These are phyloP conservation scores for Calamus simplicifolius DNA, from an alignment of 176 grass and related monocot species.

Conservation along the genomic window DNA sequence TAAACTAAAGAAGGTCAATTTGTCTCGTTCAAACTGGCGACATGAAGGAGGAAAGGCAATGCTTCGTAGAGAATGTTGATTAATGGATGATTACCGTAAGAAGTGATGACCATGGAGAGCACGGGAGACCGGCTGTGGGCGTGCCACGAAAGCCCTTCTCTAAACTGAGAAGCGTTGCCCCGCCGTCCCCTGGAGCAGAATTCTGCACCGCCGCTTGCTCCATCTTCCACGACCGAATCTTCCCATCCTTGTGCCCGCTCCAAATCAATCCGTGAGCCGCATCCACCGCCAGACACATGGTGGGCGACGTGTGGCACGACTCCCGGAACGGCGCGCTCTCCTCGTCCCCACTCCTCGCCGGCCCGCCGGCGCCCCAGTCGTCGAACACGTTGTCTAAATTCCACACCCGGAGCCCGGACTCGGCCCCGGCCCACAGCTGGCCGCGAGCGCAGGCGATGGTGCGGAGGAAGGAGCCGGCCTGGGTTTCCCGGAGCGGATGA, in stretches of 20 bases:
- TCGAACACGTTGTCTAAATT: slow-evolving; percentile 45
- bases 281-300: slow-evolving; percentile 42
- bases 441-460: slow-evolving; percentile 19
- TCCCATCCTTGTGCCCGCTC: slow-evolving; percentile 64
- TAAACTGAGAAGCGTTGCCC: neutral
- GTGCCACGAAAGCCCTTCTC: slow-evolving; percentile 48
- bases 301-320: slow-evolving; percentile 37
- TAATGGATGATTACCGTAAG: slow-evolving; percentile 41
- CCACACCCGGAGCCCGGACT: slow-evolving; percentile 55
- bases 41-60: too few species aligned
- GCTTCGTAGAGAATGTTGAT: too few species aligned
- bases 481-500: slow-evolving; percentile 51
- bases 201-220: neutral
- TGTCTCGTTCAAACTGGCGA: too few species aligned
- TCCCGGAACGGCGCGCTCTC: slow-evolving; percentile 41
- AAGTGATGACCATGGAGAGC: slow-evolving; percentile 47
- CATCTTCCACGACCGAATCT: slow-evolving; percentile 47
- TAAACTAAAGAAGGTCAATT: too few species aligned
- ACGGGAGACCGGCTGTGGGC: slow-evolving; percentile 41
- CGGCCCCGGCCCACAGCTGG: slow-evolving; percentile 51
- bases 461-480: slow-evolving; percentile 37
- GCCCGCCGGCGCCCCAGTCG: neutral
- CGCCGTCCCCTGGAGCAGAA: slow-evolving; percentile 4
- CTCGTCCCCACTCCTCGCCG: slow-evolving; percentile 53
- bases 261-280: slow-evolving; percentile 44